phyloP scores from a whole-genome alignment of 331 rosid species.

The Quercus lobata region DNA sequence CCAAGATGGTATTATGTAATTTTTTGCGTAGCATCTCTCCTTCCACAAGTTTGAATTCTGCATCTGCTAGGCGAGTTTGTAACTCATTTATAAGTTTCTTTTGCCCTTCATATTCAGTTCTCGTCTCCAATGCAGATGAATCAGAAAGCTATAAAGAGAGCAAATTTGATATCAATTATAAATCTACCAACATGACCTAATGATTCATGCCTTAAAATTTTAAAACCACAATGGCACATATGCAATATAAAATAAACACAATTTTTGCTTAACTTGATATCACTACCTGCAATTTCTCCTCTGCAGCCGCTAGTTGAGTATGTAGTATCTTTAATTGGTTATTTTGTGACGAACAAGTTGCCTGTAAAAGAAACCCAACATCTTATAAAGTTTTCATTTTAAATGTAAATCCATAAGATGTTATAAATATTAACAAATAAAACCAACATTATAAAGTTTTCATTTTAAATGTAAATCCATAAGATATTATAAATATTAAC shows the following conservation, averaged over 20 bases:
- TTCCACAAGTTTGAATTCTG: constrained; percentile 74
- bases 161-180: constrained; percentile 2
- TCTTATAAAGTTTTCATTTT: background rate
- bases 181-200: background rate
- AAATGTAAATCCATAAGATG: too few species aligned
- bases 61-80: constrained; percentile 64
- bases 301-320: constrained; percentile 60
- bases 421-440: too few species aligned
- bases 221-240: constrained; percentile 6
- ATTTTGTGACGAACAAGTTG: constrained; percentile 62
- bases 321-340: constrained; percentile 51
- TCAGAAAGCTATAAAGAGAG: constrained; percentile 63
- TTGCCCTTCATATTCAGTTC: constrained; percentile 73
- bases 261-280: background rate
- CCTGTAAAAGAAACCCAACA: constrained; percentile 44
- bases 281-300: constrained; percentile 72
- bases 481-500: background rate
- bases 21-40: constrained; percentile 88
- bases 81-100: constrained; percentile 63
- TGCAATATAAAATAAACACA: background rate
- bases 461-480: constrained; percentile 6
- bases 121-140: constrained; percentile 62
- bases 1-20: constrained; percentile 93
- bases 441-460: background rate
- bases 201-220: background rate